Percentiles rank a stretch among this genome's conserved stretches.
phyloP scores from a whole-genome alignment of 306 rosid genomes.

The Fagus sylvatica region DNA sequence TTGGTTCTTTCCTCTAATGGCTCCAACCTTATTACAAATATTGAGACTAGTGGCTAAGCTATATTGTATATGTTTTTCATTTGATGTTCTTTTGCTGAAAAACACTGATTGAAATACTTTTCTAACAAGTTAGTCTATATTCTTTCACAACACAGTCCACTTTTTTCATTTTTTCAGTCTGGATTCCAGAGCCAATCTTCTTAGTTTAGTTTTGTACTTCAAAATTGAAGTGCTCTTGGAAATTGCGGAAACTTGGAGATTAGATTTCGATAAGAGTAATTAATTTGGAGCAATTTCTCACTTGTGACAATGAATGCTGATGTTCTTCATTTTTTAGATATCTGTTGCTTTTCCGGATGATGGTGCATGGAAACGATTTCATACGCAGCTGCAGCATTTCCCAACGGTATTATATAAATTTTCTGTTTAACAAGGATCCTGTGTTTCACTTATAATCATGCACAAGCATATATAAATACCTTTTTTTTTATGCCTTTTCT shows the following conservation, averaged over 20 bases:
- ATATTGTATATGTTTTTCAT: conserved; percentile 11
- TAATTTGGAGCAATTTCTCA: conserved; percentile 9
- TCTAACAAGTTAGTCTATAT: not conserved
- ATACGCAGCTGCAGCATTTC: conserved; percentile 89
- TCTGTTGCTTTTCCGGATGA: conserved; percentile 96
- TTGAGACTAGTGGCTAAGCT: not conserved
- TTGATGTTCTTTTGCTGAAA: conserved; percentile 4
- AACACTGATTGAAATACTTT: conserved; percentile 3
- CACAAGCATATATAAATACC: conserved; percentile 9
- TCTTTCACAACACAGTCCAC: conserved; percentile 2
- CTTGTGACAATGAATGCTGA: conserved; percentile 13
- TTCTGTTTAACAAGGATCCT: conserved; percentile 8
- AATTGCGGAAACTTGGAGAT: conserved; percentile 7
- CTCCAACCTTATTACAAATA: not conserved
- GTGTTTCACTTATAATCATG: conserved; percentile 19
- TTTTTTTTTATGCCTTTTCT: not conserved
- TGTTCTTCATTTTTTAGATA: conserved; percentile 48
- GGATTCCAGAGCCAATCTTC: conserved; percentile 5
- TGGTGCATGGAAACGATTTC: conserved; percentile 98
- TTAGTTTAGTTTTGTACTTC: not conserved
- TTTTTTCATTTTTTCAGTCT: conserved; percentile 3
- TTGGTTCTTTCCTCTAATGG: not conserved
- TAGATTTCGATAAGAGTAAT: conserved; percentile 7
- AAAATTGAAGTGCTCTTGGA: not conserved
- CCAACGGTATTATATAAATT: conserved; percentile 63